A percentile compares a stretch with the other conserved stretches of the same genome.
phyloP scores from a whole-genome alignment of 2,329 filamentous ascomycete species.

The Pestalotiopsis sp. region DNA sequence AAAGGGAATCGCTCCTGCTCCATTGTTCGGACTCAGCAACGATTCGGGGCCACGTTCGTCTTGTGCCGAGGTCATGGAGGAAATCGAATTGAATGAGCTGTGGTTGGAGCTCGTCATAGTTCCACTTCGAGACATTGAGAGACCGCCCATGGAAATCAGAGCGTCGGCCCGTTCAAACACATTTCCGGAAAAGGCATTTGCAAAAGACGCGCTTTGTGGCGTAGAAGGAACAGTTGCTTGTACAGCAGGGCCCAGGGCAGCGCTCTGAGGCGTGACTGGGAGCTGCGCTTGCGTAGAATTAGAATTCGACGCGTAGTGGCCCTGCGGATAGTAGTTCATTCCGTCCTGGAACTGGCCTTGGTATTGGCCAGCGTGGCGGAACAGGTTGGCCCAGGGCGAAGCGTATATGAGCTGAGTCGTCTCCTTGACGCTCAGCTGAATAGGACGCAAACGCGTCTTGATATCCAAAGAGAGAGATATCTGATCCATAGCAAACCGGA shows the following conservation, averaged over 20 bases:
- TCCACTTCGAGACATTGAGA: slow-evolving; percentile 58
- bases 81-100: slow-evolving; percentile 34
- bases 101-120: slow-evolving; percentile 42
- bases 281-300: slow-evolving; percentile 42
- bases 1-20: slow-evolving; percentile 20
- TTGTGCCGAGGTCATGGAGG: slow-evolving; percentile 29
- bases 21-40: slow-evolving; percentile 31
- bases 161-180: slow-evolving; percentile 65
- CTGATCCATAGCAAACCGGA: slow-evolving; percentile 57
- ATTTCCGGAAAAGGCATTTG: slow-evolving; percentile 55
- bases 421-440: slow-evolving; percentile 83
- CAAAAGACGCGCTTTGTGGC: slow-evolving; percentile 60
- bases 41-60: slow-evolving; percentile 30
- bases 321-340: slow-evolving; percentile 29
- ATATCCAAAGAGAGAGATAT: slow-evolving; percentile 66
- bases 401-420: slow-evolving; percentile 71
- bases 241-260: slow-evolving; percentile 84
- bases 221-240: slow-evolving; percentile 85
- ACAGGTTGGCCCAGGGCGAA: slow-evolving; percentile 58
- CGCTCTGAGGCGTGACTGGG: slow-evolving; percentile 87
- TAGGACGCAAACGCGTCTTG: slow-evolving; percentile 72
- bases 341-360: slow-evolving; percentile 22
- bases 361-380: slow-evolving; percentile 32
- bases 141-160: slow-evolving; percentile 58
- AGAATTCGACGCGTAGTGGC: slow-evolving; percentile 36